Conservation (phyloP, 345 rosid species). For the Eucalyptus melliodora region DNA sequence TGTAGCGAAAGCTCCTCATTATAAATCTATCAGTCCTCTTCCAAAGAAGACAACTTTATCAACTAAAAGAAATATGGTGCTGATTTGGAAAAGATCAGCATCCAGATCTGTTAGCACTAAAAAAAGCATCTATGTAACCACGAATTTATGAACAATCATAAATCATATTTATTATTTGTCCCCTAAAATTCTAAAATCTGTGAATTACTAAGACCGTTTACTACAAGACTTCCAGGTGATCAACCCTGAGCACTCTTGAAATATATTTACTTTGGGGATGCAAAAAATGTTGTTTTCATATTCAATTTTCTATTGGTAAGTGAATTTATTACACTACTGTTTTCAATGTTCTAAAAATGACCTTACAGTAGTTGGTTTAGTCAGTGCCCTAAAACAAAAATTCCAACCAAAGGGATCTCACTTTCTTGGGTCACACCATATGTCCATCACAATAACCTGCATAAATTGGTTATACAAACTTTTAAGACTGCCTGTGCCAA, state of each 20-base stretch:
- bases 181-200: neutral
- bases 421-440: neutral
- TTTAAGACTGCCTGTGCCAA: neutral
- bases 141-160: neutral
- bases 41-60: neutral
- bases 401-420: neutral
- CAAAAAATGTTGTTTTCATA: neutral
- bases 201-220: neutral
- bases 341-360: neutral
- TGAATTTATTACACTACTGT: neutral
- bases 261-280: neutral
- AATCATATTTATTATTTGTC: neutral
- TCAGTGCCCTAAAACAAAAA: neutral
- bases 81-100: neutral
- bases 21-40: neutral
- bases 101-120: neutral
- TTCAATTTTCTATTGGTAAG: neutral
- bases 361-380: neutral
- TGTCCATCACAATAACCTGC: neutral
- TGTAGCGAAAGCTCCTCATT: neutral
- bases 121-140: neutral
- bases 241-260: neutral
- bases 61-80: neutral
- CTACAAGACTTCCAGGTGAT: neutral
- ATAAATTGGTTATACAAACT: neutral